Evolutionary conservation across 176 grass and related monocot species (phyloP), one percentile per base, ranked within the genome.

Genomic region (Otatea glauca): DNA sequence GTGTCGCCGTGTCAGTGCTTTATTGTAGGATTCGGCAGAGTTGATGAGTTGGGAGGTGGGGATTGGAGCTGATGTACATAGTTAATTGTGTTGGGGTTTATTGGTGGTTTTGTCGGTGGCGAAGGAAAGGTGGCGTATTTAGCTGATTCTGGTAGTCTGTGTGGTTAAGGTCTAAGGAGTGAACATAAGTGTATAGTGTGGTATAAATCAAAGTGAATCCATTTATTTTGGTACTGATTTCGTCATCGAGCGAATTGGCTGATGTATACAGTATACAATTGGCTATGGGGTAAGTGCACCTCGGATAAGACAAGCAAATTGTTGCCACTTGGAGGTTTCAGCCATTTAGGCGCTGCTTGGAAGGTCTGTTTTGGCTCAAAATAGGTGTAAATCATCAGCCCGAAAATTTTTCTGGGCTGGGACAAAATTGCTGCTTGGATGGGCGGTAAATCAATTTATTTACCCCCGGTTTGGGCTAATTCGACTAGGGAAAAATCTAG

Each of bases 11-110:
- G 7, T 43, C 7, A 9, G 27, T 72, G 48, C 53, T 59, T 27
- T 60, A 25, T 71, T 71, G 3, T 23, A 49, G 6, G 13, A 29
- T 73, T 32, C 20, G 24, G 45, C 24, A 18, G 6, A 27, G 45
- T 17, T 45, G 39, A 50, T 21, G 18, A 53, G 44, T 24, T 32
- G 24, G 70, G 70, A 75, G 51, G 24, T 5, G 50, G 69, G 21
- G 43, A 55, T 43, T 72, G 24, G 12, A 84, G n/a, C 77, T 85
- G 50, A 8, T 69, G 37, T 69, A 51, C 42, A 27, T 67, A 15
- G 5, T 67, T 81, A 66, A 25, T 59, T 74, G 20, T 48, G 20
- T 49, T 1, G 42, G 65, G 65, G 4, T 85, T 78, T 55, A 77
- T 58, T 44, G 43, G 16, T 29, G 48, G 66, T 70, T 62, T 87